Conservation (phyloP, 2,329 filamentous ascomycete species). For the Aaosphaeria pasadenensis region DNA sequence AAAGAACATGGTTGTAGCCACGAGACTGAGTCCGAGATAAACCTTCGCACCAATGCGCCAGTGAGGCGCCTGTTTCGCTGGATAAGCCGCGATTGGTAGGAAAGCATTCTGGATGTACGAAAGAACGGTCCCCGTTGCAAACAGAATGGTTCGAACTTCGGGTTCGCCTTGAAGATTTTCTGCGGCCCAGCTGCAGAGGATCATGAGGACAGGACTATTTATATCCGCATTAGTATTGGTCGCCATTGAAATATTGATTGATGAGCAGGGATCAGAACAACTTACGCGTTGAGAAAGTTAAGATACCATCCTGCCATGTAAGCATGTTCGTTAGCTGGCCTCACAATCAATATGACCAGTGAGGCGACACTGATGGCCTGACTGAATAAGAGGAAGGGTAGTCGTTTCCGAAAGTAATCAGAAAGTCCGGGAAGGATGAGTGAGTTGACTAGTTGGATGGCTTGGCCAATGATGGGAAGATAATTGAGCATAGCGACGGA, state of each 20-base stretch:
- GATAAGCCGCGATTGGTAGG: constrained; percentile 7
- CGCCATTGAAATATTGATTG: too few species aligned
- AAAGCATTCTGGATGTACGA: constrained; percentile 5
- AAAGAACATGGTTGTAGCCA: constrained; percentile 1
- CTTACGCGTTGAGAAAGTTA: constrained; percentile 3
- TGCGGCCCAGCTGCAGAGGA: constrained; percentile 7
- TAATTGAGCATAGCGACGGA: constrained; percentile 10
- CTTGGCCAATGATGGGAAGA: constrained; percentile 8
- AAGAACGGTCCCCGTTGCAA: constrained; percentile 4
- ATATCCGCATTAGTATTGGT: neutral
- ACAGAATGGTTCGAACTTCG: constrained; percentile 6
- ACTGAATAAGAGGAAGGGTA: constrained; percentile 6
- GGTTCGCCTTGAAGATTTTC: constrained; percentile 6
- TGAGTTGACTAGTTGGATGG: constrained; percentile 5
- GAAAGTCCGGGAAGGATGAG: constrained; percentile 7
- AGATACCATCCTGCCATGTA: constrained; percentile 10
- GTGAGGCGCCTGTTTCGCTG: constrained; percentile 5
- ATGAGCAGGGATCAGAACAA: neutral
- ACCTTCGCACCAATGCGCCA: constrained; percentile 8
- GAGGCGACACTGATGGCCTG: constrained; percentile 3
- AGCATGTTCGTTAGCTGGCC: constrained; percentile 4
- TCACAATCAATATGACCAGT: constrained; percentile 3
- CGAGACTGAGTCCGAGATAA: constrained; percentile 6
- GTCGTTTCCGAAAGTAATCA: constrained; percentile 4
- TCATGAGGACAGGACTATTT: neutral